Conservation (phyloP, 192 early-diverging fungal species). For the Tieghemiomyces parasiticus region DNA sequence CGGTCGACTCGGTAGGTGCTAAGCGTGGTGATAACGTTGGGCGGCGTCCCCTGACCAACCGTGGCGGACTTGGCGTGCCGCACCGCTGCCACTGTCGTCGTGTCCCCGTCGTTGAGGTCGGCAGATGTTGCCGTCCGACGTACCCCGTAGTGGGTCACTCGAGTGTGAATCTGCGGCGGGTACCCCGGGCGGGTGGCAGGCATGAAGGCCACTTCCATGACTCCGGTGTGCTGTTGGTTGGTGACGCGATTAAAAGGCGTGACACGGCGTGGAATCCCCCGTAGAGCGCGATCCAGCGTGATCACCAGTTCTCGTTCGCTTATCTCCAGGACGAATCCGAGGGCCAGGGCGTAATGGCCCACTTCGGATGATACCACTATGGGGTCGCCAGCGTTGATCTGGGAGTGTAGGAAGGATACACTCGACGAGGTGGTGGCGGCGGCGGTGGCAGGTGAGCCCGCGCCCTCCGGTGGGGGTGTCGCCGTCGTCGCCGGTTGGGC, state of each 20-base stretch:
- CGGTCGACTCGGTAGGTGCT: constrained; percentile 55
- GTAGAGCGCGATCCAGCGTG: constrained; percentile 42
- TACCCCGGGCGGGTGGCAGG: no score
- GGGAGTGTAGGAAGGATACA: constrained; percentile 12
- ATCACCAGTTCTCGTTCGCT: constrained; percentile 32
- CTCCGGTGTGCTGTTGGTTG: constrained; percentile 43
- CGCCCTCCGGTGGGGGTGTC: no score
- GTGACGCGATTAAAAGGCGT: constrained; percentile 31
- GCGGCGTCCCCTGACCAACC: not conserved
- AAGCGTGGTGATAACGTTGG: not conserved
- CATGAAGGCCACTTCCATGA: constrained; percentile 12
- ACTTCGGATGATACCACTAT: constrained; percentile 65
- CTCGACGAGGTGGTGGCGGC: not conserved
- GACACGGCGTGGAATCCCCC: constrained; percentile 40
- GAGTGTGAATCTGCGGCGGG: not conserved
- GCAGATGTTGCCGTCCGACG: no score
- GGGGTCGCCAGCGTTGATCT: constrained; percentile 49
- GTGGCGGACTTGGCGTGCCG: no score
- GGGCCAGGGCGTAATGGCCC: constrained; percentile 55
- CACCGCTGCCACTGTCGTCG: no score
- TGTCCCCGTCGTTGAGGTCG: no score
- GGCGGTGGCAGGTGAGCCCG: not conserved
- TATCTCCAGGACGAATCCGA: constrained; percentile 54
- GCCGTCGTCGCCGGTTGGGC: no score
- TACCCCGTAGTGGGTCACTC: not conserved